Evolutionary conservation across 2,329 filamentous ascomycete genomes (phyloP).

Genomic region (Fusarium sp.): DNA sequence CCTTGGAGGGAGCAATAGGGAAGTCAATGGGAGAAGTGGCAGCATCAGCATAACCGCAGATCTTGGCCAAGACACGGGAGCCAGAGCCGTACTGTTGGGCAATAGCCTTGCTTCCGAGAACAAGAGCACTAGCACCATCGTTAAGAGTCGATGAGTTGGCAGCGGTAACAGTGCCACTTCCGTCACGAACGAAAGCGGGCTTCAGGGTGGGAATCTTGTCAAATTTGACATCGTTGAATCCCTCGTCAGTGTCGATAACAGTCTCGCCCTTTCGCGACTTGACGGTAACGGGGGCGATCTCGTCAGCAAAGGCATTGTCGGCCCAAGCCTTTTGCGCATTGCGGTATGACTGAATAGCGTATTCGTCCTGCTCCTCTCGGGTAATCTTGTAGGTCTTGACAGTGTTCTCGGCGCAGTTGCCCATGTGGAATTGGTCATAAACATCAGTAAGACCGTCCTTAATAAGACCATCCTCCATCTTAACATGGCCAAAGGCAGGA

Average conservation of each 20-base stretch:
- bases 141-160: constrained; percentile 95
- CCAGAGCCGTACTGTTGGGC: constrained; percentile 80
- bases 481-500: constrained; percentile 86
- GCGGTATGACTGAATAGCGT: constrained; percentile 88
- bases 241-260: constrained; percentile 84
- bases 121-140: constrained; percentile 90
- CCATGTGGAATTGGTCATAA: constrained; percentile 98
- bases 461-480: constrained; percentile 89
- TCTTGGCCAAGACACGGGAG: constrained; percentile 86
- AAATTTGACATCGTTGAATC: constrained; percentile 84
- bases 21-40: constrained; percentile 94
- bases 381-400: constrained; percentile 86
- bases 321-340: constrained; percentile 92
- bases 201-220: constrained; percentile 89
- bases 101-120: constrained; percentile 82
- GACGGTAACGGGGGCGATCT: constrained; percentile 88
- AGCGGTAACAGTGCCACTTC: constrained; percentile 89
- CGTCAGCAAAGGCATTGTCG: constrained; percentile 82
- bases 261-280: constrained; percentile 84
- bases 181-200: constrained; percentile 88
- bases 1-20: constrained; percentile 89
- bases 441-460: constrained; percentile 97
- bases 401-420: constrained; percentile 93
- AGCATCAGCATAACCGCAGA: constrained; percentile 87
- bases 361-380: constrained; percentile 88